Percentiles rank a stretch among this genome's conserved stretches.
Conservation (phyloP, 192 early-diverging fungal species). For the Haplosporangium gracile region DNA sequence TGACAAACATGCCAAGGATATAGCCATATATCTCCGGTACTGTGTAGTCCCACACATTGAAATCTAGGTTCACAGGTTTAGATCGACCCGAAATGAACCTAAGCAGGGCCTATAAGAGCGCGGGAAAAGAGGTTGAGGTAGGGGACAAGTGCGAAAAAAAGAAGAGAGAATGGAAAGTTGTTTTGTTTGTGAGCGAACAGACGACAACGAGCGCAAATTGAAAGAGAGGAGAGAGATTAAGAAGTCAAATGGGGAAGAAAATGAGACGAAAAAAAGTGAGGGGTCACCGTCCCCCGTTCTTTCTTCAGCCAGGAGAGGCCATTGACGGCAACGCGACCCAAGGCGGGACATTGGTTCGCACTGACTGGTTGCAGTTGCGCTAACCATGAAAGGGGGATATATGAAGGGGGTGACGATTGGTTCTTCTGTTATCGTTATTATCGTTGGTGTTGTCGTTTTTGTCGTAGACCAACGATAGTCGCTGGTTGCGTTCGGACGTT, state of each 20-base stretch:
- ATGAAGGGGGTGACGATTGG: slow-evolving; percentile 19
- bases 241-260: not conserved
- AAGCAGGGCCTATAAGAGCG: slow-evolving; percentile 58
- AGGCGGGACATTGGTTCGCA: not conserved
- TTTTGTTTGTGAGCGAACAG: not conserved
- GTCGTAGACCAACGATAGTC: not conserved
- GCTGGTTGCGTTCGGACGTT: not conserved
- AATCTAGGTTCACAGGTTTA: slow-evolving; percentile 59
- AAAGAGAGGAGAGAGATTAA: not conserved
- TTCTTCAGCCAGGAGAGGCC: not conserved
- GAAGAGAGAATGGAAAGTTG: not conserved
- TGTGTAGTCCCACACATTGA: slow-evolving; percentile 75
- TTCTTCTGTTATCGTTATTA: not conserved
- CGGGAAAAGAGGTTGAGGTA: slow-evolving; percentile 1
- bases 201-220: not conserved
- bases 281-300: slow-evolving; percentile 10
- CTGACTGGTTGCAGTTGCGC: not conserved
- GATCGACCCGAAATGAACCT: slow-evolving; percentile 63
- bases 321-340: not conserved
- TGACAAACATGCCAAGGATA: slow-evolving; percentile 82
- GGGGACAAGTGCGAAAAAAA: not conserved
- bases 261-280: not conserved
- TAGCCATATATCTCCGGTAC: slow-evolving; percentile 89
- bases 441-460: not conserved
- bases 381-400: slow-evolving; percentile 6